Evolutionary conservation across 2,329 filamentous ascomycete genomes (phyloP).

Genomic region (Domatiomyces catenatus): DNA sequence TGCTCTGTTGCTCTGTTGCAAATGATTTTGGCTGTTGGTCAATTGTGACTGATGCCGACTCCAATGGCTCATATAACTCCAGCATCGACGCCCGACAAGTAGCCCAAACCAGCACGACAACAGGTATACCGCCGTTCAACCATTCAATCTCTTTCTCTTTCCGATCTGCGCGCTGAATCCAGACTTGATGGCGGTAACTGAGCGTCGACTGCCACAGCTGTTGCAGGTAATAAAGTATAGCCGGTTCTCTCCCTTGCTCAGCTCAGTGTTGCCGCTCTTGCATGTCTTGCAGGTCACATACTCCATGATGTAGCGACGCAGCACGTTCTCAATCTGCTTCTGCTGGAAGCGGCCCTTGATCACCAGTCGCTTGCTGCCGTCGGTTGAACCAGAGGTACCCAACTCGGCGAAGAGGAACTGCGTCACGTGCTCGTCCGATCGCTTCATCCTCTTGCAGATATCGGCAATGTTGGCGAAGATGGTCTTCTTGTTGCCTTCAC

Average conservation of each 20-base stretch:
- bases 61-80: neutral
- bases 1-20: neutral
- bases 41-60: neutral
- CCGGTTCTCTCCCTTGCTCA: constrained; percentile 98
- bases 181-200: constrained; percentile 95
- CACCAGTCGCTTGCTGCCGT: constrained; percentile 80
- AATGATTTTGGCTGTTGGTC: neutral
- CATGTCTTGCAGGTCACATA: constrained; percentile 95
- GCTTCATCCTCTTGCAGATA: constrained; percentile 99
- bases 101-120: neutral
- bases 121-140: constrained; percentile 35
- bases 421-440: constrained; percentile 92
- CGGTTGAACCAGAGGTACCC: constrained; percentile 90
- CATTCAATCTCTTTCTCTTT: constrained; percentile 91
- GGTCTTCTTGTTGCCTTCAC: constrained; percentile 99
- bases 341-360: constrained; percentile 99
- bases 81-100: neutral
- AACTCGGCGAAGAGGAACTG: constrained; percentile 95
- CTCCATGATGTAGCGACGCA: constrained; percentile 86
- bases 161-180: constrained; percentile 99
- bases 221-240: constrained; percentile 98
- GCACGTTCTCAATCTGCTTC: constrained; percentile 95
- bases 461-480: constrained; percentile 99
- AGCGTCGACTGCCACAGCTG: constrained; percentile 66
- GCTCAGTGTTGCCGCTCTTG: constrained; percentile 81